These are phyloP conservation scores for Beauveria caledonica DNA, from an alignment of 2,329 filamentous ascomycete genomes.

Conservation along the genomic window DNA sequence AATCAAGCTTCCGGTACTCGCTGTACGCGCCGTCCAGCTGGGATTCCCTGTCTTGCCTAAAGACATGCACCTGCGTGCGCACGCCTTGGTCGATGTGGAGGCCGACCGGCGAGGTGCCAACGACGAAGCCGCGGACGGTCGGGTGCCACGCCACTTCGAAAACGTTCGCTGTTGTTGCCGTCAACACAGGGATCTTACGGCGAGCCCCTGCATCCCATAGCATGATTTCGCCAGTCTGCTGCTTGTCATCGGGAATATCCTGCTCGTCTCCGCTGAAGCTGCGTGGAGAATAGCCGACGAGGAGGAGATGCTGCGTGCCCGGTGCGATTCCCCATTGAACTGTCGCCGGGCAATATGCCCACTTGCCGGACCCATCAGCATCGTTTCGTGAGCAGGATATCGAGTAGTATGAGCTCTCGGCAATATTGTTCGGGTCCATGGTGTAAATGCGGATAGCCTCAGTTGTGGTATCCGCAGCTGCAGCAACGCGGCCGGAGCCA, in stretches of 20 bases:
- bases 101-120: conserved; percentile 47
- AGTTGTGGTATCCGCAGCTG: conserved; percentile 46
- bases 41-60: conserved; percentile 25
- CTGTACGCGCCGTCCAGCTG: conserved; percentile 24
- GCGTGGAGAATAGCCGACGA: conserved; percentile 56
- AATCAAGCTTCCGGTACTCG: conserved; percentile 49
- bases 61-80: conserved; percentile 51
- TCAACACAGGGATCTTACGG: conserved; percentile 38
- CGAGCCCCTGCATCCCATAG: conserved; percentile 46
- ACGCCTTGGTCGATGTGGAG: conserved; percentile 35
- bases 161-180: conserved; percentile 49
- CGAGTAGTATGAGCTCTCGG: conserved; percentile 27
- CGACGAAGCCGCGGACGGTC: conserved; percentile 42
- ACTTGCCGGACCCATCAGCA: conserved; percentile 34
- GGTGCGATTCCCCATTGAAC: conserved; percentile 50
- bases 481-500: conserved; percentile 43
- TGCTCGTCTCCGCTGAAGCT: conserved; percentile 43
- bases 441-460: conserved; percentile 51
- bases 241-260: conserved; percentile 50
- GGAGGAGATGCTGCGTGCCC: conserved; percentile 40
- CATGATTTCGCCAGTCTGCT: conserved; percentile 51
- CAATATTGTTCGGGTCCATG: conserved; percentile 29
- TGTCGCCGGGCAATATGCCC: conserved; percentile 56
- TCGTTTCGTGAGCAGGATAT: conserved; percentile 35
- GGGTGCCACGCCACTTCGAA: conserved; percentile 61